Base-by-base conservation (phyloP, 2,329 filamentous ascomycete species). In the Colletotrichum trifolii region DNA sequence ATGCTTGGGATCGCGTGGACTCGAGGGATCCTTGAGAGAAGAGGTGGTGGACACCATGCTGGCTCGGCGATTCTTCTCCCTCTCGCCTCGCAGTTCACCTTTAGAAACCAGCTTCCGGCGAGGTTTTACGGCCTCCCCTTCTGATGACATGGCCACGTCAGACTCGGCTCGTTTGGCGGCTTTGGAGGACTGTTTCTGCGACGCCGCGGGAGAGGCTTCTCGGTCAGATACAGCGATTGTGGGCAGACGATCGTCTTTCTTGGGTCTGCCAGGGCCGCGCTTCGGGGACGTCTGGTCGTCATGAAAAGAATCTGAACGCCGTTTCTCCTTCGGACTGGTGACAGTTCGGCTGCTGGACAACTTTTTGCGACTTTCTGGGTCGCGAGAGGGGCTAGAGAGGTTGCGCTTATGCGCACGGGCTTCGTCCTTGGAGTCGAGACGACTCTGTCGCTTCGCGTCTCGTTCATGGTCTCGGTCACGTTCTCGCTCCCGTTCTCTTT, bases 81-180 rank as follows among this genome's bases (percentile, higher is more conserved):
- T 80, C 71, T 88, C 85, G 9, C 85, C 85, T 66, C 87, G 86
- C 43, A 89, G 75, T 61, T 90, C 88, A 55, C 83, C 85, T 40
- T 88, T 88, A 1, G 88, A 90, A 17, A 90, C 81, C 10, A 91
- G 80, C 71, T 89, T 91, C 43, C 87, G 81, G 33, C 88, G 79
- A 2, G 87, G 87, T 71, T 89, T 90, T 25, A 81, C 73, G 8
- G 83, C 74, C 71, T 88, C 87, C 2, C 82, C 87, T 71, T 85
- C 85, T 39, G 86, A 88, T 0, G 85, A 87, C 7, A 80, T 76
- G 2, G 77, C 80, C 12, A 80, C 67, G 52, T 90, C 88, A 0
- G 84, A 81, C 55, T 90, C 87, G 1, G 80, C 74, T 50, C 83
- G 82, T 68, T 83, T 87, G 6, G 81, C 71, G 5, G 63, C 38